These are phyloP conservation scores for Yamadazyma philogaea DNA, from an alignment of 805 yeast species.

Conservation along the genomic window DNA sequence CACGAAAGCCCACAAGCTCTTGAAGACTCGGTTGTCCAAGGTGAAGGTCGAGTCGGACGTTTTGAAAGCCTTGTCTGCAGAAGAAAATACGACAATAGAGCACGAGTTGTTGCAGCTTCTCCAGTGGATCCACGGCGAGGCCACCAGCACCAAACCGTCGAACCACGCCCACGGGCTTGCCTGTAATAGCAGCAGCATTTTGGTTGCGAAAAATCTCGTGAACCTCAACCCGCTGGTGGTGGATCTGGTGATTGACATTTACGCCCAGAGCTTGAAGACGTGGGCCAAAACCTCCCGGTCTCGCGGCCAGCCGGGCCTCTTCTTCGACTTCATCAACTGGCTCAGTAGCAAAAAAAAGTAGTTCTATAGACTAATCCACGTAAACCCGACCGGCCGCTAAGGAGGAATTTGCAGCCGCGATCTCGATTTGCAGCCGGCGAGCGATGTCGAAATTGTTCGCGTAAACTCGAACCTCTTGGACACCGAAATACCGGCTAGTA, in stretches of 20 bases:
- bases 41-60: constrained; percentile 26
- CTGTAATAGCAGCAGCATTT: constrained; percentile 64
- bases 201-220: constrained; percentile 54
- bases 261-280: constrained; percentile 49
- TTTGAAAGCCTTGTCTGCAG: not conserved
- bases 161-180: constrained; percentile 53
- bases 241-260: constrained; percentile 51
- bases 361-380: too few relatives aligned
- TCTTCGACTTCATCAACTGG: constrained; percentile 82
- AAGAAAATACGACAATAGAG: constrained; percentile 13
- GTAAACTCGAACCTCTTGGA: too few relatives aligned
- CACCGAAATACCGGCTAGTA: too few relatives aligned
- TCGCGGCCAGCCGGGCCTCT: constrained; percentile 53
- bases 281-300: constrained; percentile 56
- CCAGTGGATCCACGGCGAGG: constrained; percentile 41
- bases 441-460: too few relatives aligned
- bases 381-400: too few relatives aligned
- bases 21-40: constrained; percentile 60
- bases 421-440: too few relatives aligned
- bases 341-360: constrained; percentile 42
- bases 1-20: constrained; percentile 67
- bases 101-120: constrained; percentile 30
- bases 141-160: constrained; percentile 30
- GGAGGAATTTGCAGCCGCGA: not conserved
- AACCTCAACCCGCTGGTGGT: constrained; percentile 31